A percentile compares a stretch with the other conserved stretches of the same genome.
phyloP scores from a whole-genome alignment of 1,284 basidiomycete genomes.

The Ceratobasidium sp. region DNA sequence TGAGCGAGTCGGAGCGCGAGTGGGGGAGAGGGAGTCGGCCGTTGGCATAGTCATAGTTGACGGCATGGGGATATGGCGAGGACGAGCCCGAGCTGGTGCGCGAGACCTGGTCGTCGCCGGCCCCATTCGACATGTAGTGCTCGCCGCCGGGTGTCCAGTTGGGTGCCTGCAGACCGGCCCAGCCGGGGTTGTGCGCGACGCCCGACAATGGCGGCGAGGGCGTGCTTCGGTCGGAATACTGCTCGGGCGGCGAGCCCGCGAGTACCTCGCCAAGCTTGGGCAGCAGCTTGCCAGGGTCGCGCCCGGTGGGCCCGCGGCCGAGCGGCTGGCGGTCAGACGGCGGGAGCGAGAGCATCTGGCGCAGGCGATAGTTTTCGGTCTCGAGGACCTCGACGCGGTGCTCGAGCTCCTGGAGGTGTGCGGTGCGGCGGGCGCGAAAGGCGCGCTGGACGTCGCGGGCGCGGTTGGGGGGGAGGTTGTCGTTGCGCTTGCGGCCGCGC shows the following conservation, averaged over 20 bases:
- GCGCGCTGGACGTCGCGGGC: conserved; percentile 93
- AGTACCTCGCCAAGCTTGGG: conserved; percentile 24
- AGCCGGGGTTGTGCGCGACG: conserved; percentile 28
- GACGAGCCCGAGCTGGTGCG: conserved; percentile 32
- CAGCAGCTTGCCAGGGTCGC: conserved; percentile 58
- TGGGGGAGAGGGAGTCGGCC: conserved; percentile 29
- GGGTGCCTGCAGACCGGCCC: not conserved
- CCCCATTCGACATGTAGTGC: conserved; percentile 5
- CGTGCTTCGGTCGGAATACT: conserved; percentile 44
- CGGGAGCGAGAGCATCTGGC: conserved; percentile 80
- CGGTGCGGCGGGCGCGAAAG: conserved; percentile 89
- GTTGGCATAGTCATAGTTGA: conserved; percentile 42
- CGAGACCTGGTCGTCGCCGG: conserved; percentile 36
- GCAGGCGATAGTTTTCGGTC: conserved; percentile 83
- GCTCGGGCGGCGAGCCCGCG: conserved; percentile 26
- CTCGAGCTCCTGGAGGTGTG: conserved; percentile 88
- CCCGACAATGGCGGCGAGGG: conserved; percentile 26
- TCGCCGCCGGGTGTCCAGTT: conserved; percentile 16
- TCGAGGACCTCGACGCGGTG: conserved; percentile 85
- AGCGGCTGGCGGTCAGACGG: conserved; percentile 76
- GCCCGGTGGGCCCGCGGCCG: conserved; percentile 85
- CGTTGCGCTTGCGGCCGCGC: conserved; percentile 91
- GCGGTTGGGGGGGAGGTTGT: conserved; percentile 90
- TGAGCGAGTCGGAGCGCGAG: conserved; percentile 33
- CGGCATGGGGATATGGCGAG: conserved; percentile 35